Evolutionary conservation across 805 yeast species (phyloP), one percentile per base, ranked within the genome.

Genomic region (Sugiyamaella marilandica): DNA sequence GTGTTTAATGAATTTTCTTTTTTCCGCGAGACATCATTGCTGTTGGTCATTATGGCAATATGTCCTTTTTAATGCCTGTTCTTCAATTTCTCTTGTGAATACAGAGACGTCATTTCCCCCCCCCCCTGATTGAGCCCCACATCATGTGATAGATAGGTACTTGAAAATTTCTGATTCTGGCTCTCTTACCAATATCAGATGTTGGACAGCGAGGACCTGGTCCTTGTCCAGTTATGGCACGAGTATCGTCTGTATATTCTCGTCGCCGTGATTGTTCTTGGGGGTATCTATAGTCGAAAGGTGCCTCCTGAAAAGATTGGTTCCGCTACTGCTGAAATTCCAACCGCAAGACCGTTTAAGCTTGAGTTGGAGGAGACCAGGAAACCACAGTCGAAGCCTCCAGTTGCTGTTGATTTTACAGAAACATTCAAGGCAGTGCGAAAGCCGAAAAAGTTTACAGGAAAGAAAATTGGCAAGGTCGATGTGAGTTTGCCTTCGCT

Each of bases 341-440:
- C 21, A 31, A 18, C 47, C 2, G 37, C 43, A 11, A 36, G 19
- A 31, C 11, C 26, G 13, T n/a, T 34, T 36, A 34, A 39, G 33
- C 32, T 50, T 21, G 16, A 33, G 14, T 11, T 48, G 13, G 44
- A 19, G 13, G 33, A 36, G 33, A 45, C 21, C 36, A 13, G 8
- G 10, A 13, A 19, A 33, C 21, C 34, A 31, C 37, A 10, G 39
- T 19, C 44, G 10, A 36, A 24, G 10, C 53, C 57, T 10, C 64
- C 64, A 35, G 26, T 60, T 50, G 56, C 64, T 32, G 57, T 60
- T 11, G 64, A 60, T 35, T 60, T 60, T 49, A 60, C 64, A 11
- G 45, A 61, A 2, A 8, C 46, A 31, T 26, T 21, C 19, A 41
- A 36, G 36, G 52, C 9, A 32, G 46, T 43, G 49, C 54, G 43